Conservation (phyloP, 2,329 filamentous ascomycete species). For the Macroventuria anomochaeta region DNA sequence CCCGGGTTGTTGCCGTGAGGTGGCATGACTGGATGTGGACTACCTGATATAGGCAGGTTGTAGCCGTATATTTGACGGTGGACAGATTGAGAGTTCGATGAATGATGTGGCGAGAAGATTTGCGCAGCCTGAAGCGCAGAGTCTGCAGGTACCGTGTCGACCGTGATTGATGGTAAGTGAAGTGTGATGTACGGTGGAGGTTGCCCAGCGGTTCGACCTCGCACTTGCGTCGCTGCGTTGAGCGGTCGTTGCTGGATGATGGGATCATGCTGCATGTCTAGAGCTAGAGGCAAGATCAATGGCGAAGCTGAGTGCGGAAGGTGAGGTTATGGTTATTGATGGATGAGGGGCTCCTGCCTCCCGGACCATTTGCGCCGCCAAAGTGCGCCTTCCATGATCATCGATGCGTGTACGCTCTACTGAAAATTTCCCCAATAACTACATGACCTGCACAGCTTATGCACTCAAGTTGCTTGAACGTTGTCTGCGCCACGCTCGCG, state of each 20-base stretch:
- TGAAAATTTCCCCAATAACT: too few species aligned
- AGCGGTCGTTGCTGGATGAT: too few species aligned
- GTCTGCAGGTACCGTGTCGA: background rate
- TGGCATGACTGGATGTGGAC: background rate
- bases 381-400: too few species aligned
- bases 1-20: background rate
- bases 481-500: too few species aligned
- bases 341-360: background rate
- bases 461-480: too few species aligned
- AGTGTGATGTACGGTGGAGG: background rate
- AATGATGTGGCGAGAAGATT: background rate
- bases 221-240: background rate
- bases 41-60: background rate
- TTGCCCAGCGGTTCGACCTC: background rate
- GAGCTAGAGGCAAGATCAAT: too few species aligned
- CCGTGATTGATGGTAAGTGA: too few species aligned
- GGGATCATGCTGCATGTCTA: background rate
- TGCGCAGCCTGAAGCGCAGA: background rate
- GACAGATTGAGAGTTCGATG: too few species aligned
- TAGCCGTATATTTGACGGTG: too few species aligned
- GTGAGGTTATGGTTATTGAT: background rate
- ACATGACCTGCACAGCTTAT: too few species aligned
- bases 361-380: too few species aligned
- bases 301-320: background rate
- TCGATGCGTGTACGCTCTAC: too few species aligned